These are phyloP conservation scores for Telopea speciosissima DNA, from an alignment of 177 flowering plant species.

Conservation along the genomic window DNA sequence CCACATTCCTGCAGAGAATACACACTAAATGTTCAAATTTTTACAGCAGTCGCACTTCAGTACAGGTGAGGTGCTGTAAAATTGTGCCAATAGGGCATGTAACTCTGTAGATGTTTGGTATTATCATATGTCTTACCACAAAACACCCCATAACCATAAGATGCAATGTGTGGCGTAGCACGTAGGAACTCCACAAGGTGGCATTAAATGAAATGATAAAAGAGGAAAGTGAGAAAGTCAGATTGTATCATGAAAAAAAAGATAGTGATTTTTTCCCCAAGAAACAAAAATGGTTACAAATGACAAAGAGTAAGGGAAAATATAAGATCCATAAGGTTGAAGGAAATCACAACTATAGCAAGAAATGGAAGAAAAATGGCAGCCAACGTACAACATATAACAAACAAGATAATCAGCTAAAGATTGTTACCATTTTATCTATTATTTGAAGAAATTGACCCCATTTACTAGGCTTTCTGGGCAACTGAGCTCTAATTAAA, in stretches of 20 bases:
- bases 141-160: background rate
- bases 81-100: too few relatives aligned
- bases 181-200: background rate
- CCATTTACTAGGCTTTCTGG: constrained; percentile 44
- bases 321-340: background rate
- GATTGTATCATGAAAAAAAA: background rate
- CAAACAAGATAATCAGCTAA: background rate
- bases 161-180: background rate
- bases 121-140: background rate
- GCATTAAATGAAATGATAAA: background rate
- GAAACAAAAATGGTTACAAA: background rate
- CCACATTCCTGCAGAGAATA: too few relatives aligned
- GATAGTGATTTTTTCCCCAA: background rate
- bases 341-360: background rate
- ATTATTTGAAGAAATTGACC: constrained; percentile 31
- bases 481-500: constrained; percentile 36
- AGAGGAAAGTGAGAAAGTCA: too few relatives aligned
- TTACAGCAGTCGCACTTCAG: too few relatives aligned
- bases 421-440: constrained; percentile 50
- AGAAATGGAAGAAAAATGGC: background rate
- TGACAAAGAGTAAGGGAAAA: background rate
- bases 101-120: too few relatives aligned
- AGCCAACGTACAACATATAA: background rate
- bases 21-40: too few relatives aligned
- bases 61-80: too few relatives aligned